Base-by-base conservation (phyloP, 352 stramenopile species). In the Blastocystis sp. region DNA sequence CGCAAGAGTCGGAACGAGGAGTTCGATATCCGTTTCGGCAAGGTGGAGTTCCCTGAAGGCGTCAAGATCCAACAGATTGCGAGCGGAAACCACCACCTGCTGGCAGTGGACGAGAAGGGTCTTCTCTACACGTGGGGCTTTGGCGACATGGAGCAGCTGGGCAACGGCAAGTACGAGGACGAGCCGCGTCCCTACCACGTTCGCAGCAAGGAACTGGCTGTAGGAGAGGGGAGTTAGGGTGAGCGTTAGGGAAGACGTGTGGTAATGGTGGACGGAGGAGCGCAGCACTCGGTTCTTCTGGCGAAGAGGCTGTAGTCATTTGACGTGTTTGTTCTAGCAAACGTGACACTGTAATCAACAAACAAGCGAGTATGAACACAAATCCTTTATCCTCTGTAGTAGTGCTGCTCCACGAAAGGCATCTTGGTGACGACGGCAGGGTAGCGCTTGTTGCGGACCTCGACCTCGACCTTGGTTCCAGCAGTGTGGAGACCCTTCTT, bases 341-440 rank as follows among this genome's bases (percentile, higher is more conserved):
- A n/a, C n/a, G n/a, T 54, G 46, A 54, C 21, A 54, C 46, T 54
- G 21, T 21, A 54, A 54, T 54, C 46, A 54, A 54, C 46, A 54
- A 54, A 54, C 11, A 21, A 54, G 11, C 46, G 11, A 54, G 21
- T 21, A 54, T 21, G 21, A 11, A 73, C 63, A 49, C 44, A 42
- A 57, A 40, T 72, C 67, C 4, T 78, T 84, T 84, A 84, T 84
- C 54, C 90, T 57, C 91, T 89, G 90, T 97, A 99, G 90, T 99
- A 99, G 44, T 92, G 90, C 48, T 93, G 90, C 14, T 94, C 90
- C 42, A 98, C 94, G 89, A 99, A 99, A 42, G 96, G 96, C 95
- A 98, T 99, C 90, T 97, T 97, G 86, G 92, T 93, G 65, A 99
- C 91, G 44, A 92, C 90, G 4, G 94, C 92, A 53, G 91, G 90